phyloP scores from a whole-genome alignment of 768 basidiomycete genomes.

The Phanerochaete carnosa region DNA sequence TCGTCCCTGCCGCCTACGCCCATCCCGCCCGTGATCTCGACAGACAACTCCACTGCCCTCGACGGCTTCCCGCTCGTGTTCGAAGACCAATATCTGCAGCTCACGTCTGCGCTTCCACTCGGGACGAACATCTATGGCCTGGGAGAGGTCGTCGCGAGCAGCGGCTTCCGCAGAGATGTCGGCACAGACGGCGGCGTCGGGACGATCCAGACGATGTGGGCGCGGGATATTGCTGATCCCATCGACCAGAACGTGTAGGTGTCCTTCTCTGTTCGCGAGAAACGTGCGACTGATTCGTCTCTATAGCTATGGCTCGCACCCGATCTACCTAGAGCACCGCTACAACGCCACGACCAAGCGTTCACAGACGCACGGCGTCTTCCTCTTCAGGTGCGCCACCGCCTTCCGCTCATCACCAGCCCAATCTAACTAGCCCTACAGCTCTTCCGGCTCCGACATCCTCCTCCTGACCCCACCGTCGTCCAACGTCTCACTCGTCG shows the following conservation, averaged over 20 bases:
- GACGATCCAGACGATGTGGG: slow-evolving; percentile 69
- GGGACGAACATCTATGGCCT: slow-evolving; percentile 76
- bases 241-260: slow-evolving; percentile 64
- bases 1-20: slow-evolving; percentile 59
- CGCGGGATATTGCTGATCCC: slow-evolving; percentile 58
- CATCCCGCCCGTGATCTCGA: slow-evolving; percentile 46
- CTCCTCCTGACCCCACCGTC: slow-evolving; percentile 57
- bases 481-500: slow-evolving; percentile 54
- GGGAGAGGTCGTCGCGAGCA: slow-evolving; percentile 68
- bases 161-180: slow-evolving; percentile 64
- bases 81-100: slow-evolving; percentile 77
- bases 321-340: slow-evolving; percentile 71
- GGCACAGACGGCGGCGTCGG: slow-evolving; percentile 47
- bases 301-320: slow-evolving; percentile 64
- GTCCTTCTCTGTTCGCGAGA: background rate
- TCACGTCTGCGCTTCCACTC: slow-evolving; percentile 63
- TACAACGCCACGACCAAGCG: slow-evolving; percentile 46
- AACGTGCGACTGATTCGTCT: background rate
- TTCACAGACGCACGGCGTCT: slow-evolving; percentile 72
- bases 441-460: slow-evolving; percentile 69
- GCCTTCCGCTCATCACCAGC: background rate
- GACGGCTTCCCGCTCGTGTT: slow-evolving; percentile 71
- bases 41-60: slow-evolving; percentile 52
- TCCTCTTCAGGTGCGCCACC: slow-evolving; percentile 46
- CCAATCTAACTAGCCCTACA: slow-evolving; percentile 20